Evolutionary conservation across 495 filamentous ascomycete genomes (phyloP).

Genomic region (Annulohypoxylon nitens): DNA sequence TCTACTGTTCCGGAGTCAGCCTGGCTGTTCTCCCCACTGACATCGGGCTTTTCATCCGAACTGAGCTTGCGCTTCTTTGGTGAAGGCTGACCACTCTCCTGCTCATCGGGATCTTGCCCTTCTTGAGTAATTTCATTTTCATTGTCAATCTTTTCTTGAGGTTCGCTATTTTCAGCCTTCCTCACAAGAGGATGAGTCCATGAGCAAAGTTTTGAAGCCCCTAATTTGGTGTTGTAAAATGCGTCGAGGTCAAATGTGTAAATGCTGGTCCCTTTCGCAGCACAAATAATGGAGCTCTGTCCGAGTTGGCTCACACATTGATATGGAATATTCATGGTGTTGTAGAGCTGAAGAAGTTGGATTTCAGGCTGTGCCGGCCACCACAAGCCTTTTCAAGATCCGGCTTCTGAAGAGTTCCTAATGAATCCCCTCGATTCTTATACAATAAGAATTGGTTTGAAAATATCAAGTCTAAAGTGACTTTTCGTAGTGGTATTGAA

Average conservation of each 20-base stretch:
- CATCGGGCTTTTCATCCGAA: conserved; percentile 43
- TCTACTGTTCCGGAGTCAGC: conserved; percentile 22
- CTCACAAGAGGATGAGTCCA: conserved; percentile 57
- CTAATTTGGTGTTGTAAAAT: conserved; percentile 31
- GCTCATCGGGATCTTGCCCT: conserved; percentile 41
- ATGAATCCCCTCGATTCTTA: not conserved
- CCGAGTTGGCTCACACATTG: conserved; percentile 53
- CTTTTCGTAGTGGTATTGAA: conserved; percentile 6
- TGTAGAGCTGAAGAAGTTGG: conserved; percentile 48
- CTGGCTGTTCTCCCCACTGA: conserved; percentile 21
- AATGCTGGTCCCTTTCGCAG: conserved; percentile 68
- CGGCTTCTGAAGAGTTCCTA: not conserved
- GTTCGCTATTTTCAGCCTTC: conserved; percentile 34
- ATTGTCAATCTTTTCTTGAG: conserved; percentile 1
- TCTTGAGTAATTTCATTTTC: conserved; percentile 19
- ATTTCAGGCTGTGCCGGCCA: not conserved
- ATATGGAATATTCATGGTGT: conserved; percentile 67
- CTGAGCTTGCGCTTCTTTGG: conserved; percentile 48
- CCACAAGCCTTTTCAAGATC: not conserved
- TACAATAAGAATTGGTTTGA: not conserved
- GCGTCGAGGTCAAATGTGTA: conserved; percentile 61
- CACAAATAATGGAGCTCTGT: conserved; percentile 62
- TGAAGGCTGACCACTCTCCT: conserved; percentile 46
- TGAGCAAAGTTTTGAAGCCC: conserved; percentile 63
- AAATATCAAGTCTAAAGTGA: not conserved